These are phyloP conservation scores for Citrullus amarus DNA, from an alignment of 306 rosid species.

Conservation along the genomic window DNA sequence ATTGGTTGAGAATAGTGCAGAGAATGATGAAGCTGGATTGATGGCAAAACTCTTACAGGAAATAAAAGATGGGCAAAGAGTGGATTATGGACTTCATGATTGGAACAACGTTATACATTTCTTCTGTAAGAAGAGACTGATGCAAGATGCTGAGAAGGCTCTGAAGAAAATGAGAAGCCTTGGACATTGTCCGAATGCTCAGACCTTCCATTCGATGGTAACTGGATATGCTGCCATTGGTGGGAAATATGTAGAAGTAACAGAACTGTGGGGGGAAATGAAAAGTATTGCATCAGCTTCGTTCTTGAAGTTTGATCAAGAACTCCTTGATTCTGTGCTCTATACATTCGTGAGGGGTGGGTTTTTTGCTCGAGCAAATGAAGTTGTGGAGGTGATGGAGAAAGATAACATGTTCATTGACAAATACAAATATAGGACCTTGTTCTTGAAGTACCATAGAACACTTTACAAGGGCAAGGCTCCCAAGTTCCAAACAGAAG, in stretches of 20 bases:
- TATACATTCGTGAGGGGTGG: conserved; percentile 85
- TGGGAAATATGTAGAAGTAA: conserved; percentile 73
- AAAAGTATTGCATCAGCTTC: conserved; percentile 54
- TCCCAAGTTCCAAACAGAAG: conserved; percentile 63
- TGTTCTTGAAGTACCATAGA: conserved; percentile 78
- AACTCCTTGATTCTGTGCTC: conserved; percentile 77
- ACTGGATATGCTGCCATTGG: conserved; percentile 84
- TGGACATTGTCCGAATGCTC: conserved; percentile 69
- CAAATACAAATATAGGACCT: conserved; percentile 73
- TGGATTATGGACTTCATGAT: conserved; percentile 66
- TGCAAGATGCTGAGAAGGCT: conserved; percentile 84
- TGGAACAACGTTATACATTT: conserved; percentile 87
- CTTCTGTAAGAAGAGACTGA: conserved; percentile 64
- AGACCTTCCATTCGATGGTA: conserved; percentile 78
- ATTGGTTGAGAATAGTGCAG: conserved; percentile 30
- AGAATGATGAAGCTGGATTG: conserved; percentile 35
- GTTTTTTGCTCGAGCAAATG: conserved; percentile 66
- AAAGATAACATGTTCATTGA: conserved; percentile 67
- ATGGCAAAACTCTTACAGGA: conserved; percentile 63
- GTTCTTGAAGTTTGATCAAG: conserved; percentile 82
- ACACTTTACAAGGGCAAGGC: conserved; percentile 81
- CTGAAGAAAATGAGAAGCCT: conserved; percentile 74
- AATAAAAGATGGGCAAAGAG: conserved; percentile 66
- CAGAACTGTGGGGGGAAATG: conserved; percentile 91
- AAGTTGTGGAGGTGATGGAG: conserved; percentile 76